phyloP scores from a whole-genome alignment of 352 stramenopile genomes.

The Pythium sukuiense region DNA sequence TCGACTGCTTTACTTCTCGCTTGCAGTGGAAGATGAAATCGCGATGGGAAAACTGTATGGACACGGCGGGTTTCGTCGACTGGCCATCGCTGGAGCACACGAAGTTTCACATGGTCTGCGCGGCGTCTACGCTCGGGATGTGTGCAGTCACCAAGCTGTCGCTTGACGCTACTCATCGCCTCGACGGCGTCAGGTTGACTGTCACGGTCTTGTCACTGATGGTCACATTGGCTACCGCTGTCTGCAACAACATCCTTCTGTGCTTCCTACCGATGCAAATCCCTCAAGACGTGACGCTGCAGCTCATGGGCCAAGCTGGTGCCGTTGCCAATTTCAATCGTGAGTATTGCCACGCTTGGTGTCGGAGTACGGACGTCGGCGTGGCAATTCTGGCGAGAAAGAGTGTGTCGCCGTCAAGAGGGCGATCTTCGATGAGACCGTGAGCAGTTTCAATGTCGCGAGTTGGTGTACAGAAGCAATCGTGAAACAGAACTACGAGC shows the following conservation, averaged over 20 bases:
- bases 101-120: not conserved
- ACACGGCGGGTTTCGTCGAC: not conserved
- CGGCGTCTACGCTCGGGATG: not conserved
- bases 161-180: not conserved
- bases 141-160: not conserved
- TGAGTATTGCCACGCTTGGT: not conserved
- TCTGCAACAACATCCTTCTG: not conserved
- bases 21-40: not conserved
- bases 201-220: not conserved
- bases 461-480: not conserved
- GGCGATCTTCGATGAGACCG: not conserved
- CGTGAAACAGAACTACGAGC: not conserved
- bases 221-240: not conserved
- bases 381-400: not conserved
- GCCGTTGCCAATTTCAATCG: not conserved
- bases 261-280: not conserved
- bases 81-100: not conserved
- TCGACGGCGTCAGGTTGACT: not conserved
- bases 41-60: not conserved
- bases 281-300: not conserved
- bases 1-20: not conserved
- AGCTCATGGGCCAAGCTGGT: not conserved
- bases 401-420: not conserved
- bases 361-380: not conserved
- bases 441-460: not conserved